phyloP scores from a whole-genome alignment of 1,284 basidiomycete genomes.

The Ustanciosporium gigantosporum region DNA sequence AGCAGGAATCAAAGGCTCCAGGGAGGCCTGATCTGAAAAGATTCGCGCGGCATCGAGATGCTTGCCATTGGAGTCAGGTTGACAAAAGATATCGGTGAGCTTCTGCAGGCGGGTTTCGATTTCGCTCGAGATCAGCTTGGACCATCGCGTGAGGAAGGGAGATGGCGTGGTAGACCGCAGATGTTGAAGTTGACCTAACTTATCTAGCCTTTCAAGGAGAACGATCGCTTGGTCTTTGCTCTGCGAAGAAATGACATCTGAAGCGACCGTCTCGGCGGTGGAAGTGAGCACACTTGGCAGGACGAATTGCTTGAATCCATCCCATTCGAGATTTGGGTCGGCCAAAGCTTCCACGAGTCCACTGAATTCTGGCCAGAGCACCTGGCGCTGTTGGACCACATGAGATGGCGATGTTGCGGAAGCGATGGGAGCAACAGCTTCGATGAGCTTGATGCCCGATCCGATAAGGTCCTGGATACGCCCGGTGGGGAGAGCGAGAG shows the following conservation, averaged over 20 bases:
- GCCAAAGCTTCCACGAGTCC: slow-evolving; percentile 48
- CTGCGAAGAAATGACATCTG: slow-evolving; percentile 5
- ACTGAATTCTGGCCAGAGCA: slow-evolving; percentile 43
- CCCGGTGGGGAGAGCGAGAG: slow-evolving; percentile 45
- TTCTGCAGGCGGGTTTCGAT: slow-evolving; percentile 15
- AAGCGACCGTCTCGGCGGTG: slow-evolving; percentile 36
- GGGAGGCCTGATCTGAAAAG: slow-evolving; percentile 4
- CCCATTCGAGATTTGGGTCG: slow-evolving; percentile 41
- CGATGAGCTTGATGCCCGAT: slow-evolving; percentile 46
- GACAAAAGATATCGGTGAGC: slow-evolving; percentile 20
- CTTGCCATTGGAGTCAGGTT: neutral
- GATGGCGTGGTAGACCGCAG: slow-evolving; percentile 19
- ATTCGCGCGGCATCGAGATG: neutral
- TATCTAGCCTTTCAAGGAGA: slow-evolving; percentile 45
- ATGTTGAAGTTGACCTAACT: slow-evolving; percentile 30
- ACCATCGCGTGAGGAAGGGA: slow-evolving; percentile 34
- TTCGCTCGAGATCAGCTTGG: slow-evolving; percentile 26
- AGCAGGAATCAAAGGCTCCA: slow-evolving; percentile 32
- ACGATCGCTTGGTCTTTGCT: slow-evolving; percentile 37
- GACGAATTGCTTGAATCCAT: slow-evolving; percentile 51
- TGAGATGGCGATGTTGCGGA: slow-evolving; percentile 11
- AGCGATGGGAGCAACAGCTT: slow-evolving; percentile 28
- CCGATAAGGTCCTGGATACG: slow-evolving; percentile 57
- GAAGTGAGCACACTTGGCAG: slow-evolving; percentile 49
- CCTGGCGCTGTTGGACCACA: slow-evolving; percentile 13